Evolutionary conservation across 2,329 filamentous ascomycete species (phyloP), one percentile per base, ranked within the genome.

Genomic region (Cytospora paraplurivora): DNA sequence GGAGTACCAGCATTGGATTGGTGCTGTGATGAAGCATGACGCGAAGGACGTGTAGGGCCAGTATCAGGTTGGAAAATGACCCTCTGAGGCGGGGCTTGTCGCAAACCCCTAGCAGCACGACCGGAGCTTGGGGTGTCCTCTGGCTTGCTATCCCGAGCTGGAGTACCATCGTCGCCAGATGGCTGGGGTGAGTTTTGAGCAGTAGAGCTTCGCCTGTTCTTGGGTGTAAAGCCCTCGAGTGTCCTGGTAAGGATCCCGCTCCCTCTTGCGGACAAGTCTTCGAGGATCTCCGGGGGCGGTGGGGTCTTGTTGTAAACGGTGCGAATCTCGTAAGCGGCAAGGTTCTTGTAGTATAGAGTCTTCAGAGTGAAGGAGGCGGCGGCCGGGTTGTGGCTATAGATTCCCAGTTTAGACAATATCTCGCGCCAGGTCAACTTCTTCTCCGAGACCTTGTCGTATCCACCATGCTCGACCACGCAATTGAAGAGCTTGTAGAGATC

Each of bases 361-460:
- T 97, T 97, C 62, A 96, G 80, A 64, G 90, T 85, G 77, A 96
- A 96, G 15, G 92, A 92, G 64, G 92, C 87, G n/a, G 92, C 91
- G 7, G 92, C 84, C 67, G 91, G 87, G 72, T 94, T 93, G 71
- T 85, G 83, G 62, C 87, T 88, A 72, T 87, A 87, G 67, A 93
- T 85, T 56, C 91, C 86, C 63, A 96, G 88, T 70, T 93, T 88
- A 59, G 88, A 83, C 13, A 89, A 91, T 70, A 96, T 84, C 70
- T 87, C 87, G 67, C 92, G 86, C 93, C 93, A 97, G 58, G 91
- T 90, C 68, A 96, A 84, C 79, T 94, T 95, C 74, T 94, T 87
- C 77, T 86, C 88, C 66, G 85, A 93, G 74, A 94, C 86, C 73
- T 89, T 88, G 76, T 96, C 93, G 74, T 97, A 97, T 64, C 93